Conservation (phyloP, 1,284 basidiomycete species). For the Spongispora temasekensis region DNA sequence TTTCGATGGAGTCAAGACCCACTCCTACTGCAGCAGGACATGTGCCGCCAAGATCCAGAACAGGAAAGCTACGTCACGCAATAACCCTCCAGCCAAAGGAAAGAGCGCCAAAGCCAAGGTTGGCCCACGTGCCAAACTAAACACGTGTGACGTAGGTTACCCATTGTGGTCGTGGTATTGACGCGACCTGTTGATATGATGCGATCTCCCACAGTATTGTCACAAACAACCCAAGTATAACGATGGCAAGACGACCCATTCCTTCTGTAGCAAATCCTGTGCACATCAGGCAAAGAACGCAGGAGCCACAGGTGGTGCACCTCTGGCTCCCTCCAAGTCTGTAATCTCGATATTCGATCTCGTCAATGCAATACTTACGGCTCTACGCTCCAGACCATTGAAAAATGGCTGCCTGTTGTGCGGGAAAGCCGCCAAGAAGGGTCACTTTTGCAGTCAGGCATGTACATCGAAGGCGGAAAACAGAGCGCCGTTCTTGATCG, state of each 20-base stretch:
- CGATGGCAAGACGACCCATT: slow-evolving; percentile 53
- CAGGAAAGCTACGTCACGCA: slow-evolving; percentile 18
- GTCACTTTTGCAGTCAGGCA: slow-evolving; percentile 57
- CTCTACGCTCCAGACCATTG: slow-evolving; percentile 49
- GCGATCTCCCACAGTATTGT: slow-evolving; percentile 37
- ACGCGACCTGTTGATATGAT: slow-evolving; percentile 10
- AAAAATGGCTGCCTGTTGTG: slow-evolving; percentile 60
- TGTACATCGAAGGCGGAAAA: slow-evolving; percentile 54
- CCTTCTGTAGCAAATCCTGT: slow-evolving; percentile 60
- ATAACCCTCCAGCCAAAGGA: slow-evolving; percentile 20
- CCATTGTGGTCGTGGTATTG: slow-evolving; percentile 1
- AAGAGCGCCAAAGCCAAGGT: slow-evolving; percentile 27
- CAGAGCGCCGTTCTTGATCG: slow-evolving; percentile 54
- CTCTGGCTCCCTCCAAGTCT: slow-evolving; percentile 33
- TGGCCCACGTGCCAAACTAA: slow-evolving; percentile 22
- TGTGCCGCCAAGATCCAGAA: slow-evolving; percentile 37
- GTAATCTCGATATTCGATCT: slow-evolving; percentile 24
- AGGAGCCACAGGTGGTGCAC: slow-evolving; percentile 28
- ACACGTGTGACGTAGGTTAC: slow-evolving; percentile 35
- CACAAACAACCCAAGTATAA: slow-evolving; percentile 53
- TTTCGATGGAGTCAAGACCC: slow-evolving; percentile 39
- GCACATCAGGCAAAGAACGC: slow-evolving; percentile 46
- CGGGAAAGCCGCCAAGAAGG: slow-evolving; percentile 52
- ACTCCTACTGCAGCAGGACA: slow-evolving; percentile 40
- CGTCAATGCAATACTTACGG: slow-evolving; percentile 48